Evolutionary conservation across 495 filamentous ascomycete genomes (phyloP), one percentile per base, ranked within the genome.

Genomic region (Lophium mytilinum): DNA sequence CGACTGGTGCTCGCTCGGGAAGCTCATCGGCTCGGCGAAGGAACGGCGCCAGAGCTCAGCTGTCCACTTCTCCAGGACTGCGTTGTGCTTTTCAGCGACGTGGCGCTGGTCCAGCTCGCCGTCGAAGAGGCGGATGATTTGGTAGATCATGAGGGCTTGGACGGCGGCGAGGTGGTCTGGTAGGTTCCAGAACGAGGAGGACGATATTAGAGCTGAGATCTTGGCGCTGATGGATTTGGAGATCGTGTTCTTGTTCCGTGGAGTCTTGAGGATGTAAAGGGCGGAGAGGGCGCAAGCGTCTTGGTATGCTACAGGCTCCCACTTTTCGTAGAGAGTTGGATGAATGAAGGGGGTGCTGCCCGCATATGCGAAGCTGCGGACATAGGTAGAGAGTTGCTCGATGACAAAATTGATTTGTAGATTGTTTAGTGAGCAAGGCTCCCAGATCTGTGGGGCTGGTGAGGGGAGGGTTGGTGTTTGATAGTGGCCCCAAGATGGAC

Each of bases 81-180:
- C 9, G 48, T 59, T 63, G 4, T 58, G 50, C 21, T 34, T 33
- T n/a, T 37, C 55, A 1, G 51, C 52, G 8, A 19, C 10, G 15
- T 37, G 37, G 43, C 10, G 10, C 9, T 52, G 42, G 10, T 35
- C 9, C 10, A 63, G 48, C 9, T 52, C 47, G 5, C 55, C 39
- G 35, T 63, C 61, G 49, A 63, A 63, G 7, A 63, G 47, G 11
- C 56, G 55, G 10, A 63, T 59, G 30, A 59, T 58, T 41, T 63
- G 61, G 52, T 63, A 63, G 43, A 63, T 56, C 4, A 57, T 53
- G 30, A 63, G 56, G 1, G 61, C 56, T 48, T 63, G 61, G 14
- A 63, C 56, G 12, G 61, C 56, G 37, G 61, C 61, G 14, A 63
- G 61, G 39, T 55, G 55, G 9, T 63, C 56, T 1, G 39, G 8